Conservation (phyloP, 768 basidiomycete species). For the Kwoniella mangroviensis region DNA sequence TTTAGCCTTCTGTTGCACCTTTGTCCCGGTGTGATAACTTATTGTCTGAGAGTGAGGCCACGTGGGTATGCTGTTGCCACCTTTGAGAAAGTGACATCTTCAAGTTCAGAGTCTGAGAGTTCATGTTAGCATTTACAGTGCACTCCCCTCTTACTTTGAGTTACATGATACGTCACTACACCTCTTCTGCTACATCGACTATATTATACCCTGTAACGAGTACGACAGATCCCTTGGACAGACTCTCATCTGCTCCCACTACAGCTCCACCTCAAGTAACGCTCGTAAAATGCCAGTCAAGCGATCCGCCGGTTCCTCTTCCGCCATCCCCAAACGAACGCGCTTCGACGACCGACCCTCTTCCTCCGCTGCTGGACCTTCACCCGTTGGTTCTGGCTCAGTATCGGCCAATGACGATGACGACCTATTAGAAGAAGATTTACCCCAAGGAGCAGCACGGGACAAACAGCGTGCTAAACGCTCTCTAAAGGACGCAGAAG, state of each 20-base stretch:
- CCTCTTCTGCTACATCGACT: too few species aligned
- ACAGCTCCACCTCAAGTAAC: not conserved
- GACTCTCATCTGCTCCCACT: too few species aligned
- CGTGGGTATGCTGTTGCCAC: not conserved
- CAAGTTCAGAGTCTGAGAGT: too few species aligned
- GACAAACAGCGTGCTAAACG: conserved; percentile 66
- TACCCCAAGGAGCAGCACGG: conserved; percentile 38
- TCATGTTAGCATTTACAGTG: too few species aligned
- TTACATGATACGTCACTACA: too few species aligned
- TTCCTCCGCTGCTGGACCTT: conserved; percentile 8
- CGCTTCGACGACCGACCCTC: conserved; percentile 39
- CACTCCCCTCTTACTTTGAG: too few species aligned
- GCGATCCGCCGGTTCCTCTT: conserved; percentile 28
- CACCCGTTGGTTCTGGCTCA: not conserved
- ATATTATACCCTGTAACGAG: too few species aligned
- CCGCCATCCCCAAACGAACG: conserved; percentile 33
- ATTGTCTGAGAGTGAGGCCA: not conserved
- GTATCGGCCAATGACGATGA: conserved; percentile 11
- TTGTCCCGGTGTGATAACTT: not conserved
- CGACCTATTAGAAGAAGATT: conserved; percentile 50
- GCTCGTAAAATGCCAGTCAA: conserved; percentile 37
- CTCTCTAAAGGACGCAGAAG: conserved; percentile 73
- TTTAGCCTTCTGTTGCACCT: not conserved
- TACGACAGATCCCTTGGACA: too few species aligned
- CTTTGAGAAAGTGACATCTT: not conserved